Evolutionary conservation across 768 basidiomycete species (phyloP).

Genomic region (Tremella mesenterica): DNA sequence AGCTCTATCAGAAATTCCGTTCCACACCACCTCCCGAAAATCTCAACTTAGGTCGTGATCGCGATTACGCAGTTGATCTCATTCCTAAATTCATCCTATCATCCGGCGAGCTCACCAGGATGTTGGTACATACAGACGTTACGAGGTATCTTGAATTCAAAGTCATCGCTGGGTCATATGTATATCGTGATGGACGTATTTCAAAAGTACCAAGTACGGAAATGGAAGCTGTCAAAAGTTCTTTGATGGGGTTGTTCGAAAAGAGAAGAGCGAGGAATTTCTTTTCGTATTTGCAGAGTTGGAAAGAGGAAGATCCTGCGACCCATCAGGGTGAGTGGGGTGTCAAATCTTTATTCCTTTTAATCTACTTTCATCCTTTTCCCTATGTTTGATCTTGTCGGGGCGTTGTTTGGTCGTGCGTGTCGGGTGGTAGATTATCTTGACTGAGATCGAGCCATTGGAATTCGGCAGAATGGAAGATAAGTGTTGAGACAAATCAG

Average conservation of each 20-base stretch:
- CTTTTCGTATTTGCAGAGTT: conserved; percentile 90
- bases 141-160: conserved; percentile 99
- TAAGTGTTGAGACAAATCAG: no score
- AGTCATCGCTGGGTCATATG: conserved; percentile 96
- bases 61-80: conserved; percentile 95
- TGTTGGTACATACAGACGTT: conserved; percentile 97
- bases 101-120: conserved; percentile 91
- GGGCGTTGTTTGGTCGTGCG: no score
- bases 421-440: no score
- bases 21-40: conserved; percentile 65
- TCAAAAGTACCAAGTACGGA: conserved; percentile 97
- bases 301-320: conserved; percentile 89
- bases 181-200: conserved; percentile 92
- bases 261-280: conserved; percentile 97
- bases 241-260: conserved; percentile 98
- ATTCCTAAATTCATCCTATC: conserved; percentile 99
- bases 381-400: no score
- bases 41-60: conserved; percentile 70
- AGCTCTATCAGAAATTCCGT: conserved; percentile 96
- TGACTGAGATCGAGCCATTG: no score
- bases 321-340: conserved; percentile 76
- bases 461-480: neutral
- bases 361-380: neutral
- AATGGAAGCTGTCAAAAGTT: conserved; percentile 88
- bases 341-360: no score